Evolutionary conservation across 148 eudicot genomes (phyloP).

Genomic region (Amaranthus cruentus): DNA sequence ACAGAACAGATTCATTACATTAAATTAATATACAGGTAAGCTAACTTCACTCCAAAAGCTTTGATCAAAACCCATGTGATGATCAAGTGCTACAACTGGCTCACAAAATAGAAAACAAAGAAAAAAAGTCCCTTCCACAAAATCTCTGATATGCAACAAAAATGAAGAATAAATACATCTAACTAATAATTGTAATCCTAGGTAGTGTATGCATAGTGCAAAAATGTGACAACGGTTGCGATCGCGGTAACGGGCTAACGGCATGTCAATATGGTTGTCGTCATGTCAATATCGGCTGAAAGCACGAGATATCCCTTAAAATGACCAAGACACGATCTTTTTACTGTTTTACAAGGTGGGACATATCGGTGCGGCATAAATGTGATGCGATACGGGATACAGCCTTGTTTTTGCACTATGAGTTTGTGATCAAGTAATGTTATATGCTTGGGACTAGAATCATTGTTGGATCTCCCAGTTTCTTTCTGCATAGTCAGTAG

Average conservation of each 20-base stretch:
- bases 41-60: conserved; percentile 21
- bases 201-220: conserved; percentile 5
- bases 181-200: conserved; percentile 10
- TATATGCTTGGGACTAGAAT: conserved; percentile 20
- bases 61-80: conserved; percentile 33
- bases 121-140: conserved; percentile 12
- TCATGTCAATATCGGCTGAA: too few species aligned
- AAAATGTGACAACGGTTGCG: background rate
- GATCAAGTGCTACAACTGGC: conserved; percentile 21
- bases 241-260: too few species aligned
- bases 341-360: too few species aligned
- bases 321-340: too few species aligned
- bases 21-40: conserved; percentile 30
- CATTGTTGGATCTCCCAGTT: conserved; percentile 27
- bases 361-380: too few species aligned
- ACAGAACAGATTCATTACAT: conserved; percentile 29
- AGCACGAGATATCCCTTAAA: too few species aligned
- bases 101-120: conserved; percentile 5
- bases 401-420: too few species aligned
- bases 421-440: background rate
- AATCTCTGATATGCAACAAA: conserved; percentile 16
- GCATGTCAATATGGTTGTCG: too few species aligned
- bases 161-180: conserved; percentile 23
- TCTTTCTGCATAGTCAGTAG: conserved; percentile 21
- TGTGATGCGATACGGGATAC: too few species aligned